Evolutionary conservation across 768 basidiomycete species (phyloP).

Genomic region (Strobilomyces confusus): DNA sequence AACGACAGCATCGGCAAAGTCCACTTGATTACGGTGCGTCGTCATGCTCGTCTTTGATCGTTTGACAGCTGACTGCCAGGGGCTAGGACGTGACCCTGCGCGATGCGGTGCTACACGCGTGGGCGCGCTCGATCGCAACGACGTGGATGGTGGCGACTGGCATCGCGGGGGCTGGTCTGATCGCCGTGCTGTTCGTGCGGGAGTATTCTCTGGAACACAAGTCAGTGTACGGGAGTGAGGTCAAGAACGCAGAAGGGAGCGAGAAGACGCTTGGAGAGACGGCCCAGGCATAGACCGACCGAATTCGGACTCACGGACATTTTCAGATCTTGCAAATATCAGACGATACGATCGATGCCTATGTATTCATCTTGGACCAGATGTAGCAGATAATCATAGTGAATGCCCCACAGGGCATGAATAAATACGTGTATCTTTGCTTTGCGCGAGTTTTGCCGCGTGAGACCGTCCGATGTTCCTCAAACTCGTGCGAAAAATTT

Average conservation of each 20-base stretch:
- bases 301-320: background rate
- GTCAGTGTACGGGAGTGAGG: conserved; percentile 36
- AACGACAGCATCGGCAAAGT: conserved; percentile 13
- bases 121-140: conserved; percentile 30
- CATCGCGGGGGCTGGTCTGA: conserved; percentile 48
- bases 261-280: background rate
- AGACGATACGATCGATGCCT: no score
- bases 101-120: conserved; percentile 54
- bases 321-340: background rate
- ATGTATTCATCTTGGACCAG: background rate
- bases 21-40: no score
- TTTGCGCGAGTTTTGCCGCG: no score
- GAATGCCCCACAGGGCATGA: background rate
- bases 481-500: no score
- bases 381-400: background rate
- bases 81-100: conserved; percentile 48
- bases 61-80: background rate
- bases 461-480: no score
- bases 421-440: no score
- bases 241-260: conserved; percentile 19
- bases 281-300: no score
- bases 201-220: conserved; percentile 55
- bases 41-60: no score
- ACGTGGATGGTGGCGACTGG: conserved; percentile 62
- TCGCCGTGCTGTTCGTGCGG: conserved; percentile 50